Base-by-base conservation (phyloP, 1,284 basidiomycete genomes). In the Ganoderma meredithae region DNA sequence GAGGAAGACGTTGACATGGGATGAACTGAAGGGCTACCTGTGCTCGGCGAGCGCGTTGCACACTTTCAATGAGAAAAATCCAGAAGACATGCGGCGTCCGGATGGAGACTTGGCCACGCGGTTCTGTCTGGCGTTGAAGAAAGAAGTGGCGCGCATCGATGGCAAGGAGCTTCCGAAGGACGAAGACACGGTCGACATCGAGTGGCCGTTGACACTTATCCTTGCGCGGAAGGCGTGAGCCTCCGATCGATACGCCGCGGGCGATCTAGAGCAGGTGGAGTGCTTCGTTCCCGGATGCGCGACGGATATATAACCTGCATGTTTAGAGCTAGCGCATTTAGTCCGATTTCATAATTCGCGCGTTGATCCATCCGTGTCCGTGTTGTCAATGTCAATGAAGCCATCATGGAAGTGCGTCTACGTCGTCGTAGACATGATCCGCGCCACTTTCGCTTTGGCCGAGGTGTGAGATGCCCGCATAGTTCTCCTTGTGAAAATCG, bases 21-120 rank as follows among this genome's bases (percentile, higher is more conserved):
- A 83, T 5, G 87, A 87, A 66, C 77, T 96, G 0, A 83, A 90
- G 8, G 85, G 79, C 0, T 96, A 95, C 77, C 80, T 96, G 12
- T 83, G 88, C 53, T 95, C 94, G 0, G 90, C 86, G 80, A 93
- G 90, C 68, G 84, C 93, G 1, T 79, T 94, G 41, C 88, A 94
- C 71, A 89, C 87, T 1, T 96, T 87, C 79, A 86, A 90, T 58
- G 89, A 91, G 71, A 75, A 78, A 8, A 83, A 90, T 73, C 92
- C 92, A 0, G 83, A 85, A 12, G 92, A 95, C 73, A 75, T 80
- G 39, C 69, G 79, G 53, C 73, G 78, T 10, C 72, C 75, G 0
- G 83, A 84, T 4, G 91, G 91, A 1, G 89, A 92, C 76, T 85
- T 95, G 33, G 87, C 89, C 3, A 81, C 86, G 68, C 81, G 90